Evolutionary conservation across 129 eudicot species (phyloP), one percentile per base, ranked within the genome.

Genomic region (Gnaphalium uliginosum): DNA sequence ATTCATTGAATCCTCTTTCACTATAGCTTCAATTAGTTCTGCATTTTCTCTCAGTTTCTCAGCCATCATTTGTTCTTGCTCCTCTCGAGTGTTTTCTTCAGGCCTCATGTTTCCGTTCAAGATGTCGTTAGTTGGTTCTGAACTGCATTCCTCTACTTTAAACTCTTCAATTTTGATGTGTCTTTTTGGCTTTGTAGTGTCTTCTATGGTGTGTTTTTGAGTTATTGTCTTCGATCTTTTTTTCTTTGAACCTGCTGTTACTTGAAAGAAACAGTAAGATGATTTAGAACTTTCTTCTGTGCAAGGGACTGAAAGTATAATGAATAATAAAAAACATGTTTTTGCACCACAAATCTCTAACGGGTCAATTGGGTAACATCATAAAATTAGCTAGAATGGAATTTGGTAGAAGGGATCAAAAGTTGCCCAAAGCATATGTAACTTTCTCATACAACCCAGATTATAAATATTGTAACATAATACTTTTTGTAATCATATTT

Each of bases 1-100:
- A 43, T 83, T 81, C 39, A 69, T 79, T 24, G 66, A 69, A 70
- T 81, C 86, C 53, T 85, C 83, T 69, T 81, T 79, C 23, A 88
- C 79, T 73, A 88, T 84, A 13, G 86, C 87, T 65, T 88, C 82
- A 27, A 90, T 86, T 80, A 86, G 39, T 67, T 82, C 77, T 63
- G 91, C 85, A 33, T 85, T 86, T 71, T 88, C 91, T 76, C 73
- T 58, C 8, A 90, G 85, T 35, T 78, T 86, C 64, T 64, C 81
- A 21, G 88, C 89, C 86, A 86, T 68, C 8, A 37, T 78, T 37
- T 86, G 83, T 81, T 87, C 87, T 73, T 78, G 82, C 46, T 62
- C 24, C 32, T 82, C 87, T 65, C 29, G 74, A 57, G 41, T 68
- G 73, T 41, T 63, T 68, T 79, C 84, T 39, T 83, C 84, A 65